Evolutionary conservation across 768 basidiomycete species (phyloP), one percentile per base, ranked within the genome.

Genomic region (Pleurotus citrinopileatus): DNA sequence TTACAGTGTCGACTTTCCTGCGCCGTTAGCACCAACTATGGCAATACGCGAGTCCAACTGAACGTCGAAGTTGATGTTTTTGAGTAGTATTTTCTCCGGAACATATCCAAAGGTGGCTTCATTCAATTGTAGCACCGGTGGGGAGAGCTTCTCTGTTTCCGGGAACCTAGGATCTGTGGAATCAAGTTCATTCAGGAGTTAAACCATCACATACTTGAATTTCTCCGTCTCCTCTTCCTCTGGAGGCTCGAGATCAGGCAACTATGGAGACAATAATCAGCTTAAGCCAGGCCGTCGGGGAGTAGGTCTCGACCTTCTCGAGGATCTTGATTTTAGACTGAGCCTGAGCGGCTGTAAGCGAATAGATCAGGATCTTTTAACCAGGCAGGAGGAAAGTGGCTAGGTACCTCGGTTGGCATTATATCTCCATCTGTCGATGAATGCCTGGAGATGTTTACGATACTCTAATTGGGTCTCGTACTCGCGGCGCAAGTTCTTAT

Each of bases 391-490:
- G 19, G 38, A 40, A 15, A 22, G 20, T 43, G 40, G 26, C 28
- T 43, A 56, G 69, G 56, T 69, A 81, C 88, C 89, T 62, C 95
- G 81, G 67, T 96, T 96, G 54, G 94, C 94, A 61, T 98, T 98
- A 70, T 98, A 98, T 62, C 96, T 79, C 97, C 97, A 99, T 51
- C 94, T 80, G 63, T 98, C 97, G 61, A 99, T 98, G 74, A 97
- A 99, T 0, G 96, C 94, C 66, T 98, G 96, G 26, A 98, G 72
- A 73, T 97, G 93, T 63, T 90, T 89, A 53, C 97, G 82, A 67
- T 98, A 98, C 8, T 90, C 88, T 82, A 97, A 86, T 70, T 99
- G 97, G 0, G 93, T 77, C 28, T 98, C 96, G 69, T 98, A 99
- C 68, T 98, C 96, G 70, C 94, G 94, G 37, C 83, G 84, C 69